Conservation (phyloP, 768 basidiomycete genomes). For the Rhodotorula toruloides region DNA sequence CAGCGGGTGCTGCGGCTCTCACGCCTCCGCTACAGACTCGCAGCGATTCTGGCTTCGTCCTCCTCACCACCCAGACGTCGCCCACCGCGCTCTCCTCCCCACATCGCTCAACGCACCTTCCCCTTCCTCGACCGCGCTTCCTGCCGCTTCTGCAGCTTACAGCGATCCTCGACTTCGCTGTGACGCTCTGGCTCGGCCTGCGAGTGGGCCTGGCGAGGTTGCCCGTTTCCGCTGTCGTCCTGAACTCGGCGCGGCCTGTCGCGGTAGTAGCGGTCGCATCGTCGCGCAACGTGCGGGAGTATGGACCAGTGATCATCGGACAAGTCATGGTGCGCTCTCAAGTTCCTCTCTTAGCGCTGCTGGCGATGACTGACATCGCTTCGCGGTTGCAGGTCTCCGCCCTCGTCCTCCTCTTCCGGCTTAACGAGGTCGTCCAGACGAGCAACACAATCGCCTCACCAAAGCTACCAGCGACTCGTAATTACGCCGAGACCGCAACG, state of each 20-base stretch:
- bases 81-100: conserved; percentile 1
- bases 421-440: conserved; percentile 33
- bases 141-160: background rate
- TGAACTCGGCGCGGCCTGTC: background rate
- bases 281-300: background rate
- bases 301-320: conserved; percentile 6
- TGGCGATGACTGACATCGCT: background rate
- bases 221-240: background rate
- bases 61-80: background rate
- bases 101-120: background rate
- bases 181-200: background rate
- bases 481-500: background rate
- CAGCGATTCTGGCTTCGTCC: background rate
- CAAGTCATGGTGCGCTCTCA: conserved; percentile 12
- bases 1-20: too few relatives aligned
- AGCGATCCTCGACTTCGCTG: background rate
- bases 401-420: conserved; percentile 31
- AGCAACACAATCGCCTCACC: background rate
- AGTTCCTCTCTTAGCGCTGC: background rate
- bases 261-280: conserved; percentile 1
- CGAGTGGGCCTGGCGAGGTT: background rate
- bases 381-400: conserved; percentile 12
- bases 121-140: conserved; percentile 15
- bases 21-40: too few relatives aligned
- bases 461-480: background rate